Evolutionary conservation across 2,329 filamentous ascomycete genomes (phyloP), one percentile per base, ranked within the genome.

Genomic region (Lachnellula occidentalis): DNA sequence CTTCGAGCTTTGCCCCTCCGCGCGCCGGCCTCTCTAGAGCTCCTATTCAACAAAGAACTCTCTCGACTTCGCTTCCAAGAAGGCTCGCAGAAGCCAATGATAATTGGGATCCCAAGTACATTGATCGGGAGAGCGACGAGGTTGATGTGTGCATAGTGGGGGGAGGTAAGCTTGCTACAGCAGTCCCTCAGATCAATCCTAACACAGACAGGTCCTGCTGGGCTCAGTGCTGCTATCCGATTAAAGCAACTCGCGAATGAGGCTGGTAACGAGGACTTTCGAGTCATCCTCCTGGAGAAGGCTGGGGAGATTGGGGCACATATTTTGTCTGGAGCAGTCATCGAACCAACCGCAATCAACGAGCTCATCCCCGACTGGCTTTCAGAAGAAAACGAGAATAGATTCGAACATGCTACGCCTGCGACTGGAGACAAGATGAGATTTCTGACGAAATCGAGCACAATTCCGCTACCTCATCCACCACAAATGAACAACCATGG

Each of bases 401-500:
- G 90, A 60, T 99, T 97, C 75, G 83, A 91, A 72, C 79, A 90
- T 72, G 89, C 87, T 55, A 99, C 94, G 1, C 86, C 91, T 19
- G 92, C 91, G 4, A 87, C 82, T 59, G 76, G 76, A 48, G 94
- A 99, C 67, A 86, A 85, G 73, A 96, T 99, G 92, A 86, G 90
- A 64, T 96, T 96, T 73, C 79, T 99, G 58, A 97, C 92, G 46
- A 88, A 92, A 75, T 87, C 78, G 51, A 77, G 78, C 58, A 77
- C 91, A 0, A 83, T 95, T 54, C 90, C 90, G 5, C 77, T 97
- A 51, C 94, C 92, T 1, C 84, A 86, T 12, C 94, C 94, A 45
- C 94, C 94, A 34, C 94, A 97, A 75, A 99, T 99, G 94, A 84
- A 92, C 76, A 99, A 99, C 71, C 83, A 95, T 67, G 94, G 94